Percentiles rank a stretch among this genome's conserved stretches.
Evolutionary conservation across 257 asterid genomes (phyloP).

Genomic region (Prunella vulgaris): DNA sequence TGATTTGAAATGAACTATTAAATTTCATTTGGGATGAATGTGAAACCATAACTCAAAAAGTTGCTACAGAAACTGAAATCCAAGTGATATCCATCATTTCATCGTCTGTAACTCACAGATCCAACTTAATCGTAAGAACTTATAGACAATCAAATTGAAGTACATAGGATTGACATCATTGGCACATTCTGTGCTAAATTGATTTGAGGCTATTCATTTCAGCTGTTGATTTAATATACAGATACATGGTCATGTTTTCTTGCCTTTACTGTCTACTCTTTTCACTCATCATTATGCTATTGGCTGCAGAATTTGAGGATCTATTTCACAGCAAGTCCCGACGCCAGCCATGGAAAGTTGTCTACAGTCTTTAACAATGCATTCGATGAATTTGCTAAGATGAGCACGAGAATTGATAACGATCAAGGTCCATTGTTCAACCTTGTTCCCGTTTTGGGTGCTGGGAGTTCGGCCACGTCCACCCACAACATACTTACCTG

Average conservation of each 20-base stretch:
- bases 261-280: neutral
- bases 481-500: slow-evolving; percentile 66
- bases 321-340: slow-evolving; percentile 42
- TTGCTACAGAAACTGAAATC: too few relatives aligned
- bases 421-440: slow-evolving; percentile 44
- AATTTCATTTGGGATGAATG: too few relatives aligned
- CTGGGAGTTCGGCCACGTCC: slow-evolving; percentile 57
- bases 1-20: too few relatives aligned
- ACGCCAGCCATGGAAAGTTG: slow-evolving; percentile 39
- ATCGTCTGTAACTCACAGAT: too few relatives aligned
- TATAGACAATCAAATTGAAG: too few relatives aligned
- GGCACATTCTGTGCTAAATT: too few relatives aligned
- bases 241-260: neutral
- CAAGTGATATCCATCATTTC: too few relatives aligned
- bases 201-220: too few relatives aligned
- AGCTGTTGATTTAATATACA: too few relatives aligned
- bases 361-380: slow-evolving; percentile 45
- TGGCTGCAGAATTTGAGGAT: slow-evolving; percentile 68
- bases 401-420: slow-evolving; percentile 32
- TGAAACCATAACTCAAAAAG: too few relatives aligned
- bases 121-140: too few relatives aligned
- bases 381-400: slow-evolving; percentile 47
- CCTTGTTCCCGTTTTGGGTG: slow-evolving; percentile 72
- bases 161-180: too few relatives aligned
- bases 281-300: slow-evolving; percentile 12